phyloP scores from a whole-genome alignment of 1,139 yeast genomes.

The Scheffersomyces lignicola region DNA sequence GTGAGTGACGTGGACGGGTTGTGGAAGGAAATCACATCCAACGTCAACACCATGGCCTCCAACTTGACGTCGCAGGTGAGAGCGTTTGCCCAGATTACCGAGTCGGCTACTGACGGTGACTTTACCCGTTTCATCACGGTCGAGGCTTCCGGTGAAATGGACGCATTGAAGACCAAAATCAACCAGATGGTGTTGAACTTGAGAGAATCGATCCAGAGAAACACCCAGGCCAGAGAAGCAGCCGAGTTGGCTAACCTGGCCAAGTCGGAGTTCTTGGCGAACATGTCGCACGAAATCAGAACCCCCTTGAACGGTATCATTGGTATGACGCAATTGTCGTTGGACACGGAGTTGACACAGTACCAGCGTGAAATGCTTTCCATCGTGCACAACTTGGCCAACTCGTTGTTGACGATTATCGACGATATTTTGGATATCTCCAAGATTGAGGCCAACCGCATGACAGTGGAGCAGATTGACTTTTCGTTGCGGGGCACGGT shows the following conservation, averaged over 20 bases:
- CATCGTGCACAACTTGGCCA: constrained; percentile 83
- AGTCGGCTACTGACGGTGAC: constrained; percentile 93
- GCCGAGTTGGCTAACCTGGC: constrained; percentile 89
- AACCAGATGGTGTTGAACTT: constrained; percentile 89
- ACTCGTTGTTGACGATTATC: constrained; percentile 77
- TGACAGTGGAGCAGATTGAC: constrained; percentile 88
- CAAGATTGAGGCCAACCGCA: constrained; percentile 87
- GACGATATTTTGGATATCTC: constrained; percentile 90
- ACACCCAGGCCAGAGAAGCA: constrained; percentile 91
- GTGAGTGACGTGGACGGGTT: constrained; percentile 88
- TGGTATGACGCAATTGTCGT: constrained; percentile 87
- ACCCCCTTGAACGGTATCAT: constrained; percentile 92
- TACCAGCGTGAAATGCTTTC: constrained; percentile 89
- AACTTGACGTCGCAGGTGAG: constrained; percentile 89
- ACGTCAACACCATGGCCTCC: constrained; percentile 91
- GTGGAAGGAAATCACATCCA: constrained; percentile 92
- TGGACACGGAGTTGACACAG: constrained; percentile 84
- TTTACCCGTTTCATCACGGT: constrained; percentile 87
- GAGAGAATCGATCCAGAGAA: constrained; percentile 86
- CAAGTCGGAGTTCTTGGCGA: constrained; percentile 88
- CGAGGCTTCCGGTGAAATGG: constrained; percentile 93
- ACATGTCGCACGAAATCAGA: constrained; percentile 89
- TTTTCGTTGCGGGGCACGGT: constrained; percentile 83
- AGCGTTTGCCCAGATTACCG: constrained; percentile 91
- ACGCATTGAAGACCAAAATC: constrained; percentile 84